Base-by-base conservation (phyloP, 306 rosid species). In the Quercus suber region DNA sequence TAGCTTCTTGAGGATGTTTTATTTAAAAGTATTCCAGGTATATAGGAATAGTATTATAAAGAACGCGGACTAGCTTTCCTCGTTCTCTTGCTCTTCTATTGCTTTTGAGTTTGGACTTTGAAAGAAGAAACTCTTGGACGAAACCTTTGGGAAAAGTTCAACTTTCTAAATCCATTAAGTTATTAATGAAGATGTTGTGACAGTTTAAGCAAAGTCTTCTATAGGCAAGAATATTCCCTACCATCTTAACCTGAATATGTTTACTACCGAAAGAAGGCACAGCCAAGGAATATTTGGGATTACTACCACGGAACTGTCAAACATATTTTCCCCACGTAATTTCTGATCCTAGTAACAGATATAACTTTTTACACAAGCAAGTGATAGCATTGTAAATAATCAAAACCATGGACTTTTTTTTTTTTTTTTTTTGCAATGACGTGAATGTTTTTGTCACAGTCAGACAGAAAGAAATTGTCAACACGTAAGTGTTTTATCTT, bases 1-100 rank as follows among this genome's bases (percentile, higher is more conserved):
- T 89, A 67, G 93, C 91, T 85, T 90, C 71, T 81, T 71, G 79
- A 70, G 84, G 84, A 83, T 85, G 90, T 84, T 73, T 31, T 79
- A 57, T 67, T 60, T 61, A 86, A 80, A 82, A 73, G 69, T 61
- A n/a, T 70, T 79, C 76, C 81, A 55, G 74, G 43, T 70, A 18
- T 78, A 78, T 43, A 43, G 74, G 88, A 84, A 87, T 90, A 84
- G 71, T 72, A 21, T 61, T 28, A 65, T 53, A 73, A 55, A 69
- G 65, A 65, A 37, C 35, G 5, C 69, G 77, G 81, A 60, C 82
- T 77, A 70, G 17, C 61, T 82, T 86, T 75, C 30, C 70, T 55
- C 58, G 25, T 45, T 64, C 19, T 21, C 31, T 21, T 28, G 21
- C 45, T 31, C 23, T 69, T n/a, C 20, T 7, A 55, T 14, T 64